Conservation (phyloP, 768 basidiomycete genomes). For the Tulasnella sp. region DNA sequence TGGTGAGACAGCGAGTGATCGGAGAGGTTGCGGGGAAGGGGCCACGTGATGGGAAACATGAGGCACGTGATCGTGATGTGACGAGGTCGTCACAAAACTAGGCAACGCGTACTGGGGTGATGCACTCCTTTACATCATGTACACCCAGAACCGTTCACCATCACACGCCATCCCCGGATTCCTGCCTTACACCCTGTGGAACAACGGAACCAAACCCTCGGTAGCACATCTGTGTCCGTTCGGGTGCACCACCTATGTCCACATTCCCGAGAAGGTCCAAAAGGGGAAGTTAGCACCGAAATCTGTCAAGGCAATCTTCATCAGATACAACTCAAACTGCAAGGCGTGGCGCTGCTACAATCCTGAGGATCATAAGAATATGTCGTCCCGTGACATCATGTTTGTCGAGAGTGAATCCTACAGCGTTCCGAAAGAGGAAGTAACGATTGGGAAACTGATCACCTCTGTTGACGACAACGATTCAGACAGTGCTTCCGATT, state of each 20-base stretch:
- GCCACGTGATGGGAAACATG: too few relatives aligned
- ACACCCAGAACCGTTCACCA: neutral
- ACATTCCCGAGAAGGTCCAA: neutral
- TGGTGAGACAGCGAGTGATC: too few relatives aligned
- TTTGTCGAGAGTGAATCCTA: neutral
- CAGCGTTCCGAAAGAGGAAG: too few relatives aligned
- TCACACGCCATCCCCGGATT: slow-evolving; percentile 4
- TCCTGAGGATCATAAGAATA: neutral
- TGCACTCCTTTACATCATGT: too few relatives aligned
- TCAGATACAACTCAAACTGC: neutral
- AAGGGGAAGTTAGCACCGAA: neutral
- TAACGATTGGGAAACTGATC: too few relatives aligned
- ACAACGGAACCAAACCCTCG: neutral
- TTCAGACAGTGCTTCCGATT: too few relatives aligned
- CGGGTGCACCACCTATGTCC: neutral
- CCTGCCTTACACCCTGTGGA: neutral
- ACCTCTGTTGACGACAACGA: too few relatives aligned
- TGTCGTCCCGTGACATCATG: neutral
- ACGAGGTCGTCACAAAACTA: too few relatives aligned
- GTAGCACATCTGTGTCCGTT: neutral
- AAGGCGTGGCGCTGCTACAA: slow-evolving; percentile 1
- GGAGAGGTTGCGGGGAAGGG: too few relatives aligned
- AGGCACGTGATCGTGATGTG: too few relatives aligned
- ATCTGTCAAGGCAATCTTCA: neutral
- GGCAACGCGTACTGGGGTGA: too few relatives aligned